These are phyloP conservation scores for Theobroma cacao DNA, from an alignment of 345 rosid genomes.

Conservation along the genomic window DNA sequence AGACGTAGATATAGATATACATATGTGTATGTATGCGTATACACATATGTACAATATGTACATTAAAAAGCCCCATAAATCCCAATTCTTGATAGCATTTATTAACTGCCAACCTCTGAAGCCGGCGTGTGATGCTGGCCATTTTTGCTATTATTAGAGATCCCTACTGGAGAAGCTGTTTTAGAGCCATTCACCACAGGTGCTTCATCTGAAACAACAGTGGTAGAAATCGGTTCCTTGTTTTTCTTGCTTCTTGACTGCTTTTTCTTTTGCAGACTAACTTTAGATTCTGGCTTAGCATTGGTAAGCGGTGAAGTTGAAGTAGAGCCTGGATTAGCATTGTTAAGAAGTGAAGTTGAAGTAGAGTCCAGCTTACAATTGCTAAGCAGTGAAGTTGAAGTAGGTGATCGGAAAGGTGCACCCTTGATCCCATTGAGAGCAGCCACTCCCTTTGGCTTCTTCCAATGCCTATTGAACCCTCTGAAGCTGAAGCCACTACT, in stretches of 20 bases:
- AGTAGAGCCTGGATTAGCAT: neutral
- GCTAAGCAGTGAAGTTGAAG: constrained; percentile 25
- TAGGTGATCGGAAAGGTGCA: constrained; percentile 18
- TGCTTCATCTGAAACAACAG: constrained; percentile 21
- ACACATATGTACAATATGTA: too few relatives aligned
- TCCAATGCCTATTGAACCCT: constrained; percentile 32
- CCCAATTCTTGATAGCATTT: constrained; percentile 9
- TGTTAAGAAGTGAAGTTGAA: constrained; percentile 20
- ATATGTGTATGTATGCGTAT: neutral
- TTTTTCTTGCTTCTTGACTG: constrained; percentile 41
- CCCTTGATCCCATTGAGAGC: constrained; percentile 26
- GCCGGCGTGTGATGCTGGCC: constrained; percentile 17
- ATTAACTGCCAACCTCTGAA: constrained; percentile 38
- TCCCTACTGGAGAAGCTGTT: constrained; percentile 26
- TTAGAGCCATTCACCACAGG: constrained; percentile 22
- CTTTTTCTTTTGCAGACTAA: constrained; percentile 31
- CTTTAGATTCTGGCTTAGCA: constrained; percentile 28
- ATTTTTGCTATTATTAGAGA: constrained; percentile 25
- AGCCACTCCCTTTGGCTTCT: constrained; percentile 35
- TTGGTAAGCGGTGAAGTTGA: neutral
- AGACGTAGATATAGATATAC: neutral
- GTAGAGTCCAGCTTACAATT: constrained; percentile 11
- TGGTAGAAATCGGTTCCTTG: constrained; percentile 30
- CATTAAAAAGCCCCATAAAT: constrained; percentile 9
- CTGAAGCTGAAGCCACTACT: constrained; percentile 16